These are phyloP conservation scores for Xerocomellus chrysenteron DNA, from an alignment of 768 basidiomycete species.

Conservation along the genomic window DNA sequence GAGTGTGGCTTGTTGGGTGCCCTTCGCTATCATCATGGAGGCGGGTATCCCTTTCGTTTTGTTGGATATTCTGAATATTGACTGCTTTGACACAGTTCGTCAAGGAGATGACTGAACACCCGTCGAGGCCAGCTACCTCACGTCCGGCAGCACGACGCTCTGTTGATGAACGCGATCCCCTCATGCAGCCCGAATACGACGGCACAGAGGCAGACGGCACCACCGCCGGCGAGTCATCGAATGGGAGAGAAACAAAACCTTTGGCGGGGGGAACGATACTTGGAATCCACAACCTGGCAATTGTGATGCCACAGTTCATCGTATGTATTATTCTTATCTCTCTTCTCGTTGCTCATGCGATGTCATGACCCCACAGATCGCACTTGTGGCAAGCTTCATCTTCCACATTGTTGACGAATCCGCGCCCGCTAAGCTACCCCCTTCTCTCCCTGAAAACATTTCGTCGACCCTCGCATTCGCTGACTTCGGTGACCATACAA, in stretches of 20 bases:
- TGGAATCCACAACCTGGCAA: slow-evolving; percentile 93
- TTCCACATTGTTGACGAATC: slow-evolving; percentile 76
- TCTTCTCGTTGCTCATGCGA: neutral
- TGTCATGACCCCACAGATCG: slow-evolving; percentile 52
- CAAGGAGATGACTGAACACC: slow-evolving; percentile 60
- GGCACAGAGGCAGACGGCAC: slow-evolving; percentile 44
- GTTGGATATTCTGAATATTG: neutral
- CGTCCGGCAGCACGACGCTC: slow-evolving; percentile 31
- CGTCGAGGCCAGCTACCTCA: slow-evolving; percentile 13
- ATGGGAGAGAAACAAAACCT: slow-evolving; percentile 37
- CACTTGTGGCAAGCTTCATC: slow-evolving; percentile 81
- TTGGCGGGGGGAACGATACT: slow-evolving; percentile 88
- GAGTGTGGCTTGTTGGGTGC: slow-evolving; percentile 98
- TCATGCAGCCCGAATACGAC: slow-evolving; percentile 52
- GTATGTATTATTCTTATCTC: slow-evolving; percentile 45
- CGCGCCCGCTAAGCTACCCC: slow-evolving; percentile 2
- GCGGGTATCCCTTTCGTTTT: slow-evolving; percentile 51
- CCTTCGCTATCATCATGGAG: slow-evolving; percentile 98
- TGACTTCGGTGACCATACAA: slow-evolving; percentile 44
- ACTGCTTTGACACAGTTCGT: slow-evolving; percentile 48
- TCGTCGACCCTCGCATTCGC: neutral
- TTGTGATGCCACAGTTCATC: slow-evolving; percentile 92
- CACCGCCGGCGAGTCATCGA: slow-evolving; percentile 29
- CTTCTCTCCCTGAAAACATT: slow-evolving; percentile 36
- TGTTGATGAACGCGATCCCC: slow-evolving; percentile 45